A percentile compares a stretch with the other conserved stretches of the same genome.
These are phyloP conservation scores for Curvularia spicifera DNA, from an alignment of 2,329 filamentous ascomycete genomes.

Conservation along the genomic window DNA sequence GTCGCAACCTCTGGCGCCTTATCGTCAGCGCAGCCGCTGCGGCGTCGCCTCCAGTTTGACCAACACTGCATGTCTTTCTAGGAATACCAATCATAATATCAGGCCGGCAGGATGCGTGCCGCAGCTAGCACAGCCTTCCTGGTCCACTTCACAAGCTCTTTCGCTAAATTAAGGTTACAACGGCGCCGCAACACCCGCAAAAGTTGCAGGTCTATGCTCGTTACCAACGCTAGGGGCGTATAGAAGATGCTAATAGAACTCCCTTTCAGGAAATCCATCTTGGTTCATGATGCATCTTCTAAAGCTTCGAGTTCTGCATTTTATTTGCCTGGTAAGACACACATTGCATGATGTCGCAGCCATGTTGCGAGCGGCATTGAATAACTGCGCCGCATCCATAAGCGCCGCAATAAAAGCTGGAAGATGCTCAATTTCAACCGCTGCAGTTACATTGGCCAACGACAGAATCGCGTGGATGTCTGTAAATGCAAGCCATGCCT, in stretches of 20 bases:
- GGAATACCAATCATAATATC: not conserved
- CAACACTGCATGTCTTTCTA: not conserved
- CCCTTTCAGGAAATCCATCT: conserved; percentile 51
- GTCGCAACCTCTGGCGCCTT: not conserved
- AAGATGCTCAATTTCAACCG: conserved; percentile 19
- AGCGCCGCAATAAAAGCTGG: conserved; percentile 45
- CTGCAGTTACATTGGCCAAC: conserved; percentile 1
- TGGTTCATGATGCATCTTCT: conserved; percentile 54
- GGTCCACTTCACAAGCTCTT: conserved; percentile 40
- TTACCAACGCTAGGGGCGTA: conserved; percentile 55
- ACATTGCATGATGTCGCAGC: conserved; percentile 34
- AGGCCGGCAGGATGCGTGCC: conserved; percentile 26
- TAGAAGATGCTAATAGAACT: conserved; percentile 55
- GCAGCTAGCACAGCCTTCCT: conserved; percentile 38
- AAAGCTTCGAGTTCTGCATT: conserved; percentile 53
- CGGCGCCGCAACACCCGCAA: conserved; percentile 42
- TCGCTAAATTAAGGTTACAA: conserved; percentile 25
- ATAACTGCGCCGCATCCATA: conserved; percentile 31
- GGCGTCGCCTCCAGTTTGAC: not conserved
- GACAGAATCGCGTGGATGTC: conserved; percentile 34
- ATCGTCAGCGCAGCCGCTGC: not conserved
- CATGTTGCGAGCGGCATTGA: conserved; percentile 35
- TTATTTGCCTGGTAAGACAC: conserved; percentile 40
- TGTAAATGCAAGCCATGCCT: conserved; percentile 35
- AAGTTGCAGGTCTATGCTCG: conserved; percentile 45